Evolutionary conservation across 2,329 filamentous ascomycete species (phyloP).

Genomic region (Aureobasidium namibiae): DNA sequence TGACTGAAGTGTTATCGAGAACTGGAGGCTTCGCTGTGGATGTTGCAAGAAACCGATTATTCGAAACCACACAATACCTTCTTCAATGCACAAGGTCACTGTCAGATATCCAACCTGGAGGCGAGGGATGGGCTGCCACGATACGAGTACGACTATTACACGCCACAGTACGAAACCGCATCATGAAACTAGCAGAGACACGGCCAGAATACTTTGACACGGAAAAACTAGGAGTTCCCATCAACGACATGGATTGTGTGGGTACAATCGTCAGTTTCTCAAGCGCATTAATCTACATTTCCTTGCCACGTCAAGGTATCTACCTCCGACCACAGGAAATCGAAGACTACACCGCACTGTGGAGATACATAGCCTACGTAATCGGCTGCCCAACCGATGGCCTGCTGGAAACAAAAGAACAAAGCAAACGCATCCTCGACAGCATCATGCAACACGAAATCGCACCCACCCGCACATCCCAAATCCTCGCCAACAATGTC

Average conservation of each 20-base stretch:
- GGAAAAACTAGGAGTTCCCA: slow-evolving; percentile 53
- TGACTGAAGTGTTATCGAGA: slow-evolving; percentile 64
- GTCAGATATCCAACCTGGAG: slow-evolving; percentile 58
- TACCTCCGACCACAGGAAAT: slow-evolving; percentile 54
- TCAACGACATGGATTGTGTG: slow-evolving; percentile 69
- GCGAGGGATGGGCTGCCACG: slow-evolving; percentile 56
- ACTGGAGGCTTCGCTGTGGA: slow-evolving; percentile 66
- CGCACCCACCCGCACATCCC: slow-evolving; percentile 53
- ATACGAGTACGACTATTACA: slow-evolving; percentile 63
- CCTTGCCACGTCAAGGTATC: slow-evolving; percentile 65
- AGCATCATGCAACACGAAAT: slow-evolving; percentile 59
- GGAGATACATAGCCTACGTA: slow-evolving; percentile 65
- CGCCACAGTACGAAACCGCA: slow-evolving; percentile 57
- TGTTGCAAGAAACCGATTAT: slow-evolving; percentile 56
- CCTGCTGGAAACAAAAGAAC: slow-evolving; percentile 47
- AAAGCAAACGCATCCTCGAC: slow-evolving; percentile 58
- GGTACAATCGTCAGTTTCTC: slow-evolving; percentile 66
- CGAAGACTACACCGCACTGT: slow-evolving; percentile 63
- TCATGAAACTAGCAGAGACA: slow-evolving; percentile 49
- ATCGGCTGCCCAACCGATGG: slow-evolving; percentile 57
- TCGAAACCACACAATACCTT: slow-evolving; percentile 69
- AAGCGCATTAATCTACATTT: slow-evolving; percentile 57
- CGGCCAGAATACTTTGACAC: slow-evolving; percentile 56
- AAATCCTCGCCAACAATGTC: slow-evolving; percentile 65
- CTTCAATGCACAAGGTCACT: slow-evolving; percentile 61